Conservation (phyloP, 352 stramenopile genomes). For the Blastocystis sp. region DNA sequence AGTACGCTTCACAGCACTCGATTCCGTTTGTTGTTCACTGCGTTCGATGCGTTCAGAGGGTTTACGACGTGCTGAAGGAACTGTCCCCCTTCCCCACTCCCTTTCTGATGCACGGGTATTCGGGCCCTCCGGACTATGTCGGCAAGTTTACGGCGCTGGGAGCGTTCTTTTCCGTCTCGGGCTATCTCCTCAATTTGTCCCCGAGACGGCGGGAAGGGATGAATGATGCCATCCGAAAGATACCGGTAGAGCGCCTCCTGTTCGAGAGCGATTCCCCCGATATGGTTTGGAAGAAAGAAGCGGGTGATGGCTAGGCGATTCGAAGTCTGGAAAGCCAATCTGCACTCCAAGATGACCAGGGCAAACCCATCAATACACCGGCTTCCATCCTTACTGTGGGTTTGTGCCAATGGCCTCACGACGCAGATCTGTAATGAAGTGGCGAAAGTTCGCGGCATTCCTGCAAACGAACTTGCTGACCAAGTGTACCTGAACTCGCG, state of each 20-base stretch:
- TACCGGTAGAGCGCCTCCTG: constrained; percentile 11
- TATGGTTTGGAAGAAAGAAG: constrained; percentile 1
- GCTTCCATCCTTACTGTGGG: not conserved
- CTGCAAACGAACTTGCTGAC: not conserved
- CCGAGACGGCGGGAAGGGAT: constrained; percentile 5
- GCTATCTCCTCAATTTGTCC: constrained; percentile 7
- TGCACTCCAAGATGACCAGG: constrained; percentile 12
- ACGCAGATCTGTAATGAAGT: not conserved
- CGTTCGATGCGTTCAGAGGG: not conserved
- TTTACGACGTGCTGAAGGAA: not conserved
- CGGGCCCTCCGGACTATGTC: constrained; percentile 30
- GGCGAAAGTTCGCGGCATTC: not conserved
- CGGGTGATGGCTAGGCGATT: not conserved
- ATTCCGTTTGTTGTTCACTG: constrained; percentile 45
- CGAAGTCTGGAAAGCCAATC: not conserved
- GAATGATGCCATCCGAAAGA: constrained; percentile 53
- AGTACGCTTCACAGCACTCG: not conserved
- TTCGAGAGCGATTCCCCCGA: constrained; percentile 41
- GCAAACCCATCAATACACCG: not conserved
- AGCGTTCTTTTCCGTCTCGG: constrained; percentile 37
- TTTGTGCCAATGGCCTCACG: not conserved
- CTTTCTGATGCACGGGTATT: constrained; percentile 57
- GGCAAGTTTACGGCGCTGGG: constrained; percentile 16
- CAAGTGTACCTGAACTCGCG: not conserved
- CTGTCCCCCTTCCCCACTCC: not conserved